These are phyloP conservation scores for Diplodia seriata DNA, from an alignment of 2,329 filamentous ascomycete species.

Conservation along the genomic window DNA sequence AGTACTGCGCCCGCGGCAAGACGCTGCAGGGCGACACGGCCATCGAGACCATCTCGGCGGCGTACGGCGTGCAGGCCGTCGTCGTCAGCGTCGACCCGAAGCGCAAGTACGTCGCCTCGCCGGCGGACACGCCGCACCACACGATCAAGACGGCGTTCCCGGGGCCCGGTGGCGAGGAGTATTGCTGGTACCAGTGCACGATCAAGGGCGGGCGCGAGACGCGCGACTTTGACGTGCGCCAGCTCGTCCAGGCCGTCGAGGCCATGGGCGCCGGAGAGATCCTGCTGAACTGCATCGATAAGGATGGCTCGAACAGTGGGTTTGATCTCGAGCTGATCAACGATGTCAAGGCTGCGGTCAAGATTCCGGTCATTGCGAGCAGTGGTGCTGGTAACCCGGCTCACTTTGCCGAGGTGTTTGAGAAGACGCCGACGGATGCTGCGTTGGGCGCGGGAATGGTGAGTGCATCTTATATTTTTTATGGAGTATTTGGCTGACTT, in stretches of 20 bases:
- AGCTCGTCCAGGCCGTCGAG: constrained; percentile 87
- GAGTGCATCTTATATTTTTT: constrained; percentile 43
- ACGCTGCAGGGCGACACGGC: constrained; percentile 81
- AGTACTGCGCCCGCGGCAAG: constrained; percentile 77
- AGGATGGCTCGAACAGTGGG: constrained; percentile 90
- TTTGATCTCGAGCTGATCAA: constrained; percentile 92
- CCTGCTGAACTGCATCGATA: constrained; percentile 96
- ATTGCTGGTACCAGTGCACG: constrained; percentile 98
- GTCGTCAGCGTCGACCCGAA: constrained; percentile 95
- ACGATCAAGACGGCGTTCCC: constrained; percentile 73
- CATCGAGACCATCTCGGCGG: constrained; percentile 91
- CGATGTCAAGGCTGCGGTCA: constrained; percentile 85
- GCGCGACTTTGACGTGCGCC: constrained; percentile 89
- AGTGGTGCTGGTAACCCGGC: constrained; percentile 86
- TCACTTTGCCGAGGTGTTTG: constrained; percentile 92
- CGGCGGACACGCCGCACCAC: constrained; percentile 74
- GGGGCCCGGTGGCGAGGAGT: constrained; percentile 77
- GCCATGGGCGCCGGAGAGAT: constrained; percentile 96
- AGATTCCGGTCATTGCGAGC: constrained; percentile 93
- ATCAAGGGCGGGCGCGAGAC: constrained; percentile 94
- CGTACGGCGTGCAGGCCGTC: constrained; percentile 96
- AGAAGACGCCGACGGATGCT: constrained; percentile 84
- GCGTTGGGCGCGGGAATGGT: constrained; percentile 93
- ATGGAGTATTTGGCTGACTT: constrained; percentile 33
- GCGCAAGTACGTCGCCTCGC: constrained; percentile 79